phyloP scores from a whole-genome alignment of 768 basidiomycete species.

The Russula earlei region DNA sequence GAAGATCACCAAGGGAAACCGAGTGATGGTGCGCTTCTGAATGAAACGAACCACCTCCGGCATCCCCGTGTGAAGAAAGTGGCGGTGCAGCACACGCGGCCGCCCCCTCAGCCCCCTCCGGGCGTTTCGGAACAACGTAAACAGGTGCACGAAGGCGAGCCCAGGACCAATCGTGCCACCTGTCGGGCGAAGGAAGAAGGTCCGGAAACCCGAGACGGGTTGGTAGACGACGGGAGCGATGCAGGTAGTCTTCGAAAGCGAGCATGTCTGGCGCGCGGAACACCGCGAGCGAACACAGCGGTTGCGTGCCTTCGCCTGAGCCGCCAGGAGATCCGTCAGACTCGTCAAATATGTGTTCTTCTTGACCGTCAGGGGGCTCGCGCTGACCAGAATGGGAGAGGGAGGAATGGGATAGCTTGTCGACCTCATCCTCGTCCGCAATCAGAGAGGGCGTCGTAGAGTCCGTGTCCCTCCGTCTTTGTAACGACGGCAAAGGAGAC shows the following conservation, averaged over 20 bases:
- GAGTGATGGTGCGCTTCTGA: not conserved
- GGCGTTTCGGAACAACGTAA: conserved; percentile 12
- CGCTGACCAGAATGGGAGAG: not conserved
- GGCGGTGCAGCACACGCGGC: conserved; percentile 1
- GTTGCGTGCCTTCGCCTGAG: not conserved
- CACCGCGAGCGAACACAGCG: conserved; percentile 12
- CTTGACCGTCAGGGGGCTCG: not conserved
- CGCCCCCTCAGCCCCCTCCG: not conserved
- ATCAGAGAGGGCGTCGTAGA: conserved; percentile 12
- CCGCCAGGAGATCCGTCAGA: not conserved
- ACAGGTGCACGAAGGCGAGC: conserved; percentile 18
- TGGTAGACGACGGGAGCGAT: conserved; percentile 20
- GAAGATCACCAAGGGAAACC: not conserved
- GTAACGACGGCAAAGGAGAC: conserved; percentile 3
- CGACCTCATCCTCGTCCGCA: conserved; percentile 16
- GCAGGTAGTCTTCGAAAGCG: conserved; percentile 19
- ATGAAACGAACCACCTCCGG: not conserved
- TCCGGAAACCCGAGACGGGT: conserved; percentile 15
- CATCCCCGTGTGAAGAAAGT: not conserved
- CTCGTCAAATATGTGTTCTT: not conserved
- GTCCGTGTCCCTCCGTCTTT: not conserved
- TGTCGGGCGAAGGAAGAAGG: conserved; percentile 12
- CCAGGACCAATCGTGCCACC: conserved; percentile 21
- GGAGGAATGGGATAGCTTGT: not conserved
- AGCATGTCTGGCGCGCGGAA: conserved; percentile 17